A percentile compares a stretch with the other conserved stretches of the same genome.
These are phyloP conservation scores for Spiromastix sp. DNA, from an alignment of 2,329 filamentous ascomycete species.

Conservation along the genomic window DNA sequence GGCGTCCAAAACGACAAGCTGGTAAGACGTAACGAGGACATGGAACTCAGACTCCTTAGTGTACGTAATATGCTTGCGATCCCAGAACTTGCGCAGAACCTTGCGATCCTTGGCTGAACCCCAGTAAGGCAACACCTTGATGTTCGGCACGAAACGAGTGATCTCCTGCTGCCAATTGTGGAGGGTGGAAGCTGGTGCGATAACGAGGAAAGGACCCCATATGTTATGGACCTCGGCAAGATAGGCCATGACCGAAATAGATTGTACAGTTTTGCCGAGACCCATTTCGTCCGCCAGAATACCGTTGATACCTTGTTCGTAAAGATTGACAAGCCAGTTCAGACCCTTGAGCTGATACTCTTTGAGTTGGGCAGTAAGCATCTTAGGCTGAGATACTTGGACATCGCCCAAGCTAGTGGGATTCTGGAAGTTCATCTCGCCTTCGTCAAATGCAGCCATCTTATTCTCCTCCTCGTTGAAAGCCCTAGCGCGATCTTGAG, in stretches of 20 bases:
- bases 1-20: slow-evolving; percentile 90
- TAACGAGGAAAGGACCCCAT: slow-evolving; percentile 95
- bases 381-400: slow-evolving; percentile 85
- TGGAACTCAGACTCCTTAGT: slow-evolving; percentile 89
- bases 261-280: slow-evolving; percentile 97
- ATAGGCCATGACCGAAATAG: slow-evolving; percentile 98
- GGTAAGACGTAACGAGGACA: slow-evolving; percentile 92
- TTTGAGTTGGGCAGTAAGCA: slow-evolving; percentile 88
- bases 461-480: slow-evolving; percentile 69
- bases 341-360: slow-evolving; percentile 99
- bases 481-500: slow-evolving; percentile 80
- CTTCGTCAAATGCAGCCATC: slow-evolving; percentile 72
- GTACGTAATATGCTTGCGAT: slow-evolving; percentile 94
- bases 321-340: slow-evolving; percentile 97
- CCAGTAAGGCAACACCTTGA: slow-evolving; percentile 97
- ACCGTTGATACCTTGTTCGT: slow-evolving; percentile 99
- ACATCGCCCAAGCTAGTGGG: slow-evolving; percentile 90
- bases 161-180: slow-evolving; percentile 99
- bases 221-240: slow-evolving; percentile 95
- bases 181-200: slow-evolving; percentile 87
- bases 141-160: slow-evolving; percentile 79
- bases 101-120: slow-evolving; percentile 89
- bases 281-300: slow-evolving; percentile 99
- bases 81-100: slow-evolving; percentile 96
- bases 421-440: slow-evolving; percentile 99